phyloP scores from a whole-genome alignment of 129 eudicot species.

The Chrysanthemum lavandulifolium region DNA sequence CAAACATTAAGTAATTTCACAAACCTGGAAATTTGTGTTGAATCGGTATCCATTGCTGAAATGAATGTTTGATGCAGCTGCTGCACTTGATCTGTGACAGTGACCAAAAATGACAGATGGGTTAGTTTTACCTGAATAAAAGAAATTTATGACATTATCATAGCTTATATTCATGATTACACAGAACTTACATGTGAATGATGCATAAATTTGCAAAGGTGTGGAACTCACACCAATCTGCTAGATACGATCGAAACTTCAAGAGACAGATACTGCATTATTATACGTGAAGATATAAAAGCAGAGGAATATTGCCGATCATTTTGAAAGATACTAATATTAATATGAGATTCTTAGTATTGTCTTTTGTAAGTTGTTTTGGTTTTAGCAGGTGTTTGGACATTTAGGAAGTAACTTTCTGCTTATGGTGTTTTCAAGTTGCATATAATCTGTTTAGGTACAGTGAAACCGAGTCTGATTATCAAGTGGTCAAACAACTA shows the following conservation, averaged over 20 bases:
- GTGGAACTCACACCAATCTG: background rate
- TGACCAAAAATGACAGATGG: background rate
- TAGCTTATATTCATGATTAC: constrained; percentile 6
- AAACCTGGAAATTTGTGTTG: constrained; percentile 23
- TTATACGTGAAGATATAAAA: constrained; percentile 6
- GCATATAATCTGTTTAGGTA: background rate
- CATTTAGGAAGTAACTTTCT: background rate
- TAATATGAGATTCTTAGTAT: constrained; percentile 16
- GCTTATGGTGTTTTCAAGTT: constrained; percentile 1
- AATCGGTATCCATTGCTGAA: constrained; percentile 23
- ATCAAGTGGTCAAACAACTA: no score
- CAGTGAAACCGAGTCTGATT: no score
- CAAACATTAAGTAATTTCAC: constrained; percentile 1
- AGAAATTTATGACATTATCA: background rate
- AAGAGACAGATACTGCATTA: background rate
- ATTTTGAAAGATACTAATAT: background rate
- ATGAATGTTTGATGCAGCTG: constrained; percentile 14
- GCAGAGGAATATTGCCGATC: constrained; percentile 3
- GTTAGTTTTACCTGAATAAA: background rate
- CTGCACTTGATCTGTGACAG: constrained; percentile 12
- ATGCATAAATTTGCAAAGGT: background rate
- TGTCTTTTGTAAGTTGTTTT: constrained; percentile 11
- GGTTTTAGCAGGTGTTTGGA: background rate
- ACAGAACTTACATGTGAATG: background rate
- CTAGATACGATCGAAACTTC: background rate